Percentiles rank a stretch among this genome's conserved stretches.
Conservation (phyloP, 768 basidiomycete genomes). For the Omphalotus guepiniiformis region DNA sequence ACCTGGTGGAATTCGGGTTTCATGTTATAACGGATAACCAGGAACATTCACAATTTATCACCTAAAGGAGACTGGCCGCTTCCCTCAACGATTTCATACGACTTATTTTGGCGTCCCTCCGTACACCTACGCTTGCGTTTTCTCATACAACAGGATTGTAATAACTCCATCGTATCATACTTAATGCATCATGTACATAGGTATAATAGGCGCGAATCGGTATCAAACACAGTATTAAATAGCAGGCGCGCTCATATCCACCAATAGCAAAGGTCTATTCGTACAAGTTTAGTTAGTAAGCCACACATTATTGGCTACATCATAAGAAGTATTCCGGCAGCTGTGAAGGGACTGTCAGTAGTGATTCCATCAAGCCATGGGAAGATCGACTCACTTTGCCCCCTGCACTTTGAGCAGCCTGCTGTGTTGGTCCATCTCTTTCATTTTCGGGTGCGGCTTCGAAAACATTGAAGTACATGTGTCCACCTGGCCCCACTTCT, state of each 20-base stretch:
- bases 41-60: too few species aligned
- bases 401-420: slow-evolving; percentile 64
- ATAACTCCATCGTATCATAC: too few species aligned
- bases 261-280: too few species aligned
- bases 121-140: not conserved
- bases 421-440: slow-evolving; percentile 80
- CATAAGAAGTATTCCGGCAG: slow-evolving; percentile 79
- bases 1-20: not conserved
- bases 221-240: too few species aligned
- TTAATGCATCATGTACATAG: too few species aligned
- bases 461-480: slow-evolving; percentile 95
- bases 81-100: not conserved
- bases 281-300: not conserved
- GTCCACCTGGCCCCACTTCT: slow-evolving; percentile 87
- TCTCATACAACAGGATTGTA: too few species aligned
- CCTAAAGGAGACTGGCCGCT: too few species aligned
- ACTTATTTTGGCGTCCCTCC: not conserved
- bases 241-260: too few species aligned
- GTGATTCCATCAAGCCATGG: not conserved
- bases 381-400: slow-evolving; percentile 52
- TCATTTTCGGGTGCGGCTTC: slow-evolving; percentile 99
- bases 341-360: slow-evolving; percentile 30
- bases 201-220: too few species aligned
- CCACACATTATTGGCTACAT: too few species aligned
- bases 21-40: not conserved